Base-by-base conservation (phyloP, 495 filamentous ascomycete species). In the Neurospora terricola region DNA sequence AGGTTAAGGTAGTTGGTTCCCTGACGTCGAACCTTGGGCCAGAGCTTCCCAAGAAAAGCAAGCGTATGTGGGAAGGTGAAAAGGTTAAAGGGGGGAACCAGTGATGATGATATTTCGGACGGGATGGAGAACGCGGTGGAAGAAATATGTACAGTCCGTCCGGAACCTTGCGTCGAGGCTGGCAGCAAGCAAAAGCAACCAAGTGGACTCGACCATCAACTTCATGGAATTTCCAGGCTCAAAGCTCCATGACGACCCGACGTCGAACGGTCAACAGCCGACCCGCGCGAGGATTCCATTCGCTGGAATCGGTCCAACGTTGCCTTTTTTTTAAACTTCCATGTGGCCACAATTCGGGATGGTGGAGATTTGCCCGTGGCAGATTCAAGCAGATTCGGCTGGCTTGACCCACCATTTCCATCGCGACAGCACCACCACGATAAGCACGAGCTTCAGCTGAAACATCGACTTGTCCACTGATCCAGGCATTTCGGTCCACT, bases 281-380 rank as follows among this genome's bases (percentile, higher is more conserved):
- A 45, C 42, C 6, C 18, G 48, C 23, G 23, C 48, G 23, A 59
- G 23, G 5, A 34, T 66, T 66, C 27, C 27, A 66, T 66, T 66
- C 54, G 54, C 54, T 66, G 14, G 54, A 36, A 66, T 18, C 16
- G 54, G 54, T 66, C 14, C 54, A 66, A 66, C 54, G 54, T 34
- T 71, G 70, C 40, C 62, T 30, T 59, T 74, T 74, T 70, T 71
- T 73, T 45, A 66, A 75, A 72, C 72, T 76, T 78, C 75, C 77
- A 79, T 81, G 76, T 79, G 78, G 78, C 79, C 79, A 81, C 76
- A 79, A 72, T 73, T 34, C 48, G 70, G 62, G 70, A 45, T 42
- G 76, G 74, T 77, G 71, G 77, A 75, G 76, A 73, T 72, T 62
- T 59, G 48, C 62, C 75, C 70, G 72, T 39, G 27, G 54, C 27